Percentiles rank a stretch among this genome's conserved stretches.
Evolutionary conservation across 306 rosid species (phyloP).

Genomic region (Vigna angularis): DNA sequence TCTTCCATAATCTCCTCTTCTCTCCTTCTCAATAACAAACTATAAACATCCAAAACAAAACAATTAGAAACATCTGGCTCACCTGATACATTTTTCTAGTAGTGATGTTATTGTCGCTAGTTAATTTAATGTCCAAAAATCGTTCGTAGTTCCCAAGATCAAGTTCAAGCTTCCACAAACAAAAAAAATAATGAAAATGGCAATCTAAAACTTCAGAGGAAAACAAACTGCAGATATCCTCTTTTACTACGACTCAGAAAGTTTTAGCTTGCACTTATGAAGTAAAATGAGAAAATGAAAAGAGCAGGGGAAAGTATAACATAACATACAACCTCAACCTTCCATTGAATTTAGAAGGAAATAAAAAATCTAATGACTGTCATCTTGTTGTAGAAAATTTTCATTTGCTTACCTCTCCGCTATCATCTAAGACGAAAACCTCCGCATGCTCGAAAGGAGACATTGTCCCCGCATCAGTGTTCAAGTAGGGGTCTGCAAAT

Average conservation of each 20-base stretch:
- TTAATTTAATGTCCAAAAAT: conserved; percentile 73
- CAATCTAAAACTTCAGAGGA: conserved; percentile 12
- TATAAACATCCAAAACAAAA: conserved; percentile 43
- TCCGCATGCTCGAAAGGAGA: too few species aligned
- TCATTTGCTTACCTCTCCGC: too few species aligned
- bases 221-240: conserved; percentile 18
- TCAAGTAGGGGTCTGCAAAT: too few species aligned
- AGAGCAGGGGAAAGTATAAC: background rate
- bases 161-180: conserved; percentile 76
- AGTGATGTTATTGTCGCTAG: conserved; percentile 86
- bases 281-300: conserved; percentile 15
- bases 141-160: conserved; percentile 95
- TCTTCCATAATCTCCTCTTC: conserved; percentile 94
- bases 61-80: conserved; percentile 14
- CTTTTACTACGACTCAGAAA: conserved; percentile 11
- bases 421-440: too few species aligned
- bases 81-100: conserved; percentile 95
- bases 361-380: conserved; percentile 7
- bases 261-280: conserved; percentile 18
- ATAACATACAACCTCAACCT: conserved; percentile 11
- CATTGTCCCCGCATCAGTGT: too few species aligned
- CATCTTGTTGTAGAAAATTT: too few species aligned
- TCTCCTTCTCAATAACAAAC: conserved; percentile 83
- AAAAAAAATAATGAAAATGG: conserved; percentile 1
- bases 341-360: background rate